Conservation (phyloP, 441 rosid genomes). For the Oxalis stricta region DNA sequence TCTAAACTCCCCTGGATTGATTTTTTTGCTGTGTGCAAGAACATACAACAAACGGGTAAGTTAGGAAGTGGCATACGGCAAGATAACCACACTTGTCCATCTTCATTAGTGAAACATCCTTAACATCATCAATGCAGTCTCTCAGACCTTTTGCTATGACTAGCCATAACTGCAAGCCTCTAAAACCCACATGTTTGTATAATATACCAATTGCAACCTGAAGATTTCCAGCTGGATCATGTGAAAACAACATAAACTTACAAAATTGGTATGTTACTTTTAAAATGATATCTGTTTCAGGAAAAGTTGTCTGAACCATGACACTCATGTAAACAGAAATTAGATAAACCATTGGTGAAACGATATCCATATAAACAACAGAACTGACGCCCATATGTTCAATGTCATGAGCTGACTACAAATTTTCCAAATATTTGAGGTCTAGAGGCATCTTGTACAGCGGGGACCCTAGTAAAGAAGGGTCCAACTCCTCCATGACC, state of each 20-base stretch:
- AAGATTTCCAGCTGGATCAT: constrained; percentile 26
- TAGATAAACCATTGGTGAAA: constrained; percentile 36
- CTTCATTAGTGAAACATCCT: constrained; percentile 13
- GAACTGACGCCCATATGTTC: constrained; percentile 10
- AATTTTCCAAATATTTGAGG: constrained; percentile 18
- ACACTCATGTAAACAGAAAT: constrained; percentile 17
- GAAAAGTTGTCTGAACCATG: constrained; percentile 15
- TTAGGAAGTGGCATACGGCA: constrained; percentile 22
- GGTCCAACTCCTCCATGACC: constrained; percentile 28
- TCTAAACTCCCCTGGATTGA: neutral
- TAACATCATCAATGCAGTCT: constrained; percentile 16
- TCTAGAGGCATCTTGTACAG: constrained; percentile 37
- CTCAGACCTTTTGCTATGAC: constrained; percentile 23
- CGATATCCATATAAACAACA: constrained; percentile 27
- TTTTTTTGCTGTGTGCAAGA: constrained; percentile 7
- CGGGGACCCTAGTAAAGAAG: constrained; percentile 36
- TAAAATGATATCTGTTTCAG: constrained; percentile 8
- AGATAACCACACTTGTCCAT: constrained; percentile 9
- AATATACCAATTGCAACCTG: constrained; percentile 16
- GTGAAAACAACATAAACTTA: constrained; percentile 15
- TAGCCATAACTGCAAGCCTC: constrained; percentile 26
- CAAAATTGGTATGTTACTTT: constrained; percentile 13
- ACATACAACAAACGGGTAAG: constrained; percentile 31
- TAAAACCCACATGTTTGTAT: constrained; percentile 13
- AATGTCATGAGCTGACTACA: constrained; percentile 10